Evolutionary conservation across 345 rosid genomes (phyloP), one percentile per base, ranked within the genome.

Genomic region (Barbarea vulgaris): DNA sequence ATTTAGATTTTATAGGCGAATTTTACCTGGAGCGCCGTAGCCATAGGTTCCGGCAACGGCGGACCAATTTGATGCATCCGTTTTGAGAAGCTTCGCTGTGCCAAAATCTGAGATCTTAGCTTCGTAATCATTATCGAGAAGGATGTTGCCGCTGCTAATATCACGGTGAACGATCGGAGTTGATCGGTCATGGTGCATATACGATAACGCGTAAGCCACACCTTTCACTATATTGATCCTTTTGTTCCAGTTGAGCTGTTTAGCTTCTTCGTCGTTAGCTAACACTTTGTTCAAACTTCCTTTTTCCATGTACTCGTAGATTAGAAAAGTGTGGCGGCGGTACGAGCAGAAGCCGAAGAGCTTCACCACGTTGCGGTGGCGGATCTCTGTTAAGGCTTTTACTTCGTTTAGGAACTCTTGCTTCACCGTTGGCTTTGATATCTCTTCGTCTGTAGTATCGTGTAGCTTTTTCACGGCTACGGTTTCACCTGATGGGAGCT

Each of bases 21-120:
- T 55, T 8, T 68, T 68, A 82, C 85, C 83, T 76, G 85, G 83
- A 51, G 85, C 85, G 1, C 76, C 70, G 51, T 82, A 79, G 14
- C 85, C 85, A 18, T 69, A 82, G 7, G 83, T 75, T 28, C 83
- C 83, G 9, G 67, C 85, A 25, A 75, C 72, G 12, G 48, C 67
- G 11, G 83, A 79, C 78, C 75, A 70, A 27, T 74, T 50, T 5
- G 74, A 64, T n/a, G 58, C 63, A 33, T 69, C 79, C 24, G 19
- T 41, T 18, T 69, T 69, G 19, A 82, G 77, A 56, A 82, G 31
- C 60, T 82, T 79, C 1, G 78, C 73, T 13, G 79, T 77, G n/a
- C 83, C 81, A 6, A 80, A 83, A 68, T 80, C 80, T 1, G 82
- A 78, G 54, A 83, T 24, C 68, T 80, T 80, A 50, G 84, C 71